Evolutionary conservation across 371 early-diverging fungal species (phyloP), one percentile per base, ranked within the genome.

Genomic region (Lichtheimia hyalospora): DNA sequence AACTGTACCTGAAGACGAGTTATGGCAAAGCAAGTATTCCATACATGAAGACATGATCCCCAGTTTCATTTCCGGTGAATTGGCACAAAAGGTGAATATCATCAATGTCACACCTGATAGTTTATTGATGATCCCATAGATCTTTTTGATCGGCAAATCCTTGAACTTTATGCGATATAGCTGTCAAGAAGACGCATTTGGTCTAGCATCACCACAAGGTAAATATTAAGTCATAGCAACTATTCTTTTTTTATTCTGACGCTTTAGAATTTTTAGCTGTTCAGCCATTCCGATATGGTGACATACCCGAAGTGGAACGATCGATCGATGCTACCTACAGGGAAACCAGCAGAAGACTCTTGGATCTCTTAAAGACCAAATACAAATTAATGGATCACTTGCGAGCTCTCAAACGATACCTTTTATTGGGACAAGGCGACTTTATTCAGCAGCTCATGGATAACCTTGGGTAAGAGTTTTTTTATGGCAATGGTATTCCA

Each of bases 351-450:
- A 73, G 74, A 50, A 80, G 87, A 15, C 72, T 97, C 8, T 73
- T 95, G 51, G 76, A 86, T 44, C 71, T 92, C 15, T 71, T 98
- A 21, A 86, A 85, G 41, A 75, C 73, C 5, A 90, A 88, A 62
- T 95, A 90, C 74, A 84, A 86, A 44, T 71, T 98, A 12, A 84
- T 89, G 75, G 91, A 93, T 16, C 96, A 97, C 62, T 68, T 98
- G 14, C 73, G 74, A 34, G 96, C 95, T 4, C 69, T 97, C 52
- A 95, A 96, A 57, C 75, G 90, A 51, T 97, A 96, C 61, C 69
- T 98, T n/a, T 69, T 98, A 28, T 73, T 98, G 15, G 95, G 93
- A 41, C 95, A 96, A 71, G 98, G 97, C n/a, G 97, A 98, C 65
- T 96, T 97, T 77, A 89, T 94, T 46, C 92, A 92, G 61, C 84